Evolutionary conservation across 495 filamentous ascomycete species (phyloP).

Genomic region (Talaromyces proteolyticus): DNA sequence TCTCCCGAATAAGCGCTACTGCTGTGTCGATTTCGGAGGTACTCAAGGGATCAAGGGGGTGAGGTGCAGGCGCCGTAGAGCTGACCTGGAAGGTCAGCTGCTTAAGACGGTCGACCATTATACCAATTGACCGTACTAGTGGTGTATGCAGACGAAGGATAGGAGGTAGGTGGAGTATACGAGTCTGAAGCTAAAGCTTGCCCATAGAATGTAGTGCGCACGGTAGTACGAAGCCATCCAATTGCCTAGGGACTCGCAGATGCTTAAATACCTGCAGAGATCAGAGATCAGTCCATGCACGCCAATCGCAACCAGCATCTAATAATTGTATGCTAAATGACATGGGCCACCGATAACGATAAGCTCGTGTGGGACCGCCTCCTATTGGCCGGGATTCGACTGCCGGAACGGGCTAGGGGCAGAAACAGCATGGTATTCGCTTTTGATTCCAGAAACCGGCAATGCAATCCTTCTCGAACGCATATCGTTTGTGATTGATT

Average conservation of each 20-base stretch:
- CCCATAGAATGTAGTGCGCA: background rate
- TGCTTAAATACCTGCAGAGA: background rate
- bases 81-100: constrained; percentile 62
- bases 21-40: constrained; percentile 71
- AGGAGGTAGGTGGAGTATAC: background rate
- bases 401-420: background rate
- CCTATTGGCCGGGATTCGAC: constrained; percentile 3
- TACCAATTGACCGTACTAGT: constrained; percentile 17
- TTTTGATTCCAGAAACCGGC: constrained; percentile 5
- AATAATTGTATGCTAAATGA: no score
- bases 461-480: constrained; percentile 3
- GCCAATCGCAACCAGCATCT: no score
- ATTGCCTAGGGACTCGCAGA: background rate
- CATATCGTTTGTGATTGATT: no score
- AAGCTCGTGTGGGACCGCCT: constrained; percentile 4
- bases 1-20: constrained; percentile 62
- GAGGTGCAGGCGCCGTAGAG: constrained; percentile 48
- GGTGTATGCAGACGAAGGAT: background rate
- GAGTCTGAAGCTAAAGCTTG: background rate
- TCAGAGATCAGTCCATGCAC: no score
- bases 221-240: no score
- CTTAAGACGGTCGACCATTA: constrained; percentile 66
- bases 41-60: constrained; percentile 84
- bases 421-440: background rate
- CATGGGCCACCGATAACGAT: constrained; percentile 4